Evolutionary conservation across 768 basidiomycete species (phyloP).

Genomic region (Lentinula lateritia): DNA sequence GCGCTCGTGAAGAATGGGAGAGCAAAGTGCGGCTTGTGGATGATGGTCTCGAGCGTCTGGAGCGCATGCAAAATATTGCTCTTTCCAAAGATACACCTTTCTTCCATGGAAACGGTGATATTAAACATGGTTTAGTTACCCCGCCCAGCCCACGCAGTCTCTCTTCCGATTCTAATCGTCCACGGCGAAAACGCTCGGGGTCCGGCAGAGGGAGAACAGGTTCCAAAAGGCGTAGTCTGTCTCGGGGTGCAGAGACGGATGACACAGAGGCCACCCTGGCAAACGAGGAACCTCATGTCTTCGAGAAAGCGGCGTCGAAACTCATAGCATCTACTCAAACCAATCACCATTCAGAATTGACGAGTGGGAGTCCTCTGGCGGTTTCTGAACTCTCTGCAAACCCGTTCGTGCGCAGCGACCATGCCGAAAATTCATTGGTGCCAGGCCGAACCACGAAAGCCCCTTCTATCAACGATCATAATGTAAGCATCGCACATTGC

Average conservation of each 20-base stretch:
- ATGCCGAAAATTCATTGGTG: neutral
- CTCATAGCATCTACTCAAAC: neutral
- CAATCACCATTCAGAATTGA: too few relatives aligned
- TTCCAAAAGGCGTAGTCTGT: conserved; percentile 10
- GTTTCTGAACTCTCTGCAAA: conserved; percentile 19
- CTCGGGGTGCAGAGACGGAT: conserved; percentile 6
- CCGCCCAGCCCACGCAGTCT: conserved; percentile 74
- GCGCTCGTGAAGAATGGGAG: conserved; percentile 83
- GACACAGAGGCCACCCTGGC: conserved; percentile 7
- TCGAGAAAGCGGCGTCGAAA: neutral
- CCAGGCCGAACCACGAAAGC: neutral
- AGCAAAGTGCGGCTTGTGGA: conserved; percentile 47
- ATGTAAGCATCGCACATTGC: neutral
- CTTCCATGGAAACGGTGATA: conserved; percentile 8
- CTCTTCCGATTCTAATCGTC: conserved; percentile 53
- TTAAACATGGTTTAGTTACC: conserved; percentile 50
- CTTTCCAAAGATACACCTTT: conserved; percentile 18
- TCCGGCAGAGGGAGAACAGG: conserved; percentile 20
- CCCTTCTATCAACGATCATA: neutral
- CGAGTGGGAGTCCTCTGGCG: conserved; percentile 10
- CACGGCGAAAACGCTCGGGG: conserved; percentile 40
- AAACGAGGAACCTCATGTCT: neutral
- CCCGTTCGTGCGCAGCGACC: neutral
- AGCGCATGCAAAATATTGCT: conserved; percentile 26
- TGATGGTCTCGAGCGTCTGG: conserved; percentile 42